Evolutionary conservation across 1,284 basidiomycete genomes (phyloP).

Genomic region (Marasmius fiardii): DNA sequence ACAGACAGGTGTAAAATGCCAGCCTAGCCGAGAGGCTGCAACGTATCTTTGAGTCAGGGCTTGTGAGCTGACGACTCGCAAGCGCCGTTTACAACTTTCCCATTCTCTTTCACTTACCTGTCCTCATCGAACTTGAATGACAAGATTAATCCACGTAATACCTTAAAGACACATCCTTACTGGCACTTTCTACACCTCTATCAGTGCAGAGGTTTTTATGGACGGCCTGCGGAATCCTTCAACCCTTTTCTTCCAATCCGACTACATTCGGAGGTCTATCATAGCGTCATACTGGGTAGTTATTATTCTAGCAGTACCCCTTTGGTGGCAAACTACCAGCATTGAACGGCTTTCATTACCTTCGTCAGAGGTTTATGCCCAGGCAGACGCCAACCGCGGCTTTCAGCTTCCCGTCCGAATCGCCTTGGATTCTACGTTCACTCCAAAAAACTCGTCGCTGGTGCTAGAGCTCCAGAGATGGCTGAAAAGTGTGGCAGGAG

Average conservation of each 20-base stretch:
- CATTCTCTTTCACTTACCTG: too few relatives aligned
- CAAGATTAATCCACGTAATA: not conserved
- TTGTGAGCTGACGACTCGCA: too few relatives aligned
- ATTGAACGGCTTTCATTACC: conserved; percentile 80
- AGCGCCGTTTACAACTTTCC: too few relatives aligned
- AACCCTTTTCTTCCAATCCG: conserved; percentile 46
- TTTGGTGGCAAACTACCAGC: conserved; percentile 89
- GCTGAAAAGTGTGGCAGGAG: conserved; percentile 18
- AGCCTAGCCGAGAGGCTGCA: too few relatives aligned
- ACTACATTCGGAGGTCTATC: conserved; percentile 48
- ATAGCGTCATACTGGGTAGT: conserved; percentile 74
- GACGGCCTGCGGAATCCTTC: conserved; percentile 10
- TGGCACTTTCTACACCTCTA: not conserved
- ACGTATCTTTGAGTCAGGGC: too few relatives aligned
- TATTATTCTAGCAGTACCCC: conserved; percentile 70
- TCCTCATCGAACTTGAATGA: not conserved
- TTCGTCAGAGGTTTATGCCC: conserved; percentile 52
- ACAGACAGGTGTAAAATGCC: too few relatives aligned
- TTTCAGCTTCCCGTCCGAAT: conserved; percentile 54
- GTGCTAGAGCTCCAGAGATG: conserved; percentile 20
- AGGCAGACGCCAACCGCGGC: conserved; percentile 33
- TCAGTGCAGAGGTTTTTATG: not conserved
- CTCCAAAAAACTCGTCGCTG: conserved; percentile 9
- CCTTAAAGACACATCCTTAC: not conserved
- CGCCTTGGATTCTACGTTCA: conserved; percentile 33